Base-by-base conservation (phyloP, 495 filamentous ascomycete genomes). In the Penicillium pulvis region DNA sequence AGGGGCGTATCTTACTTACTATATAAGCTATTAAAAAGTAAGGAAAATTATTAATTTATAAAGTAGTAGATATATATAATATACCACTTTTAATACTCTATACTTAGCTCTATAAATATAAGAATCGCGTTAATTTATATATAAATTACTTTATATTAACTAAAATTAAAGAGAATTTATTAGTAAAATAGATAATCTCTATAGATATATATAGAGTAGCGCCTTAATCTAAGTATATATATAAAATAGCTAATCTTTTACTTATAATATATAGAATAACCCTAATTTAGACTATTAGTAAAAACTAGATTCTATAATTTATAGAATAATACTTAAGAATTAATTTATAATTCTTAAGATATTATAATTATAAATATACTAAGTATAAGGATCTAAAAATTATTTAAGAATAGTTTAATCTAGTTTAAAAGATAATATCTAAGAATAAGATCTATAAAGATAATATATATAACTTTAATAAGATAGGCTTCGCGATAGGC, bases 61-160 rank as follows among this genome's bases (percentile, higher is more conserved):
- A 51, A 26, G 48, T n/a, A 51, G 48, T n/a, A 16, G 6, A 17
- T 17, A 51, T 36, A 49, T 49, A 49, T 16, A 33, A 49, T 33
- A 20, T 49, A 1, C 46, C 24, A 49, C 5, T 6, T 5, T 10
- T 23, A 17, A 49, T 23, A 3, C 16, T 49, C 6, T 23, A 17
- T 4, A 23, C 16, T 2, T 23, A 23, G 4, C 46, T 49, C 14
- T 6, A 49, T 11, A 20, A 23, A 10, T 6, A 6, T 11, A 3
- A 49, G 17, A 28, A 28, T 11, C 46, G 46, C 24, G 46, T 49
- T 16, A 23, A 49, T 4, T 30, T 11, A 49, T 20, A 31, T 11
- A 3, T 11, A 30, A 49, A 49, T 20, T 49, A 20, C 6, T 49
- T 14, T 2, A 49, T 30, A 49, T 28, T 49, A 11, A 49, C 46